Evolutionary conservation across 495 filamentous ascomycete species (phyloP).

Genomic region (Aspergillus carlsbadensis): DNA sequence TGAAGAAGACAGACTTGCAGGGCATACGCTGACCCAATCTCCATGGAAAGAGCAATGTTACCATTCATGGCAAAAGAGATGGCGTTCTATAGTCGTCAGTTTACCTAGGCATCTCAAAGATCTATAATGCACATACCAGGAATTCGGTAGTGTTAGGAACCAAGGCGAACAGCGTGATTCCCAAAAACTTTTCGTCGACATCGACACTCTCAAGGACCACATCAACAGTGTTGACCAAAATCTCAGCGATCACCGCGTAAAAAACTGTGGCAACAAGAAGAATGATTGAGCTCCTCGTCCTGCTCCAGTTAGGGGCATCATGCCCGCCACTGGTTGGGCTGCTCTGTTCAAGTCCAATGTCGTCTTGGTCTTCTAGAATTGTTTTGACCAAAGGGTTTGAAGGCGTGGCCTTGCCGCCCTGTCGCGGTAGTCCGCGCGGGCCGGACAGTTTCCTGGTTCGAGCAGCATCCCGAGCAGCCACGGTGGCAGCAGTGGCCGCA

Average conservation of each 20-base stretch:
- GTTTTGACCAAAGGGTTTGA: conserved; percentile 25
- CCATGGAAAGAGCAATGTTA: conserved; percentile 99
- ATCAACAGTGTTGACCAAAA: conserved; percentile 94
- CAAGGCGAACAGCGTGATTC: conserved; percentile 94
- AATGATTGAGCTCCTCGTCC: conserved; percentile 83
- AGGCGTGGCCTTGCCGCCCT: conserved; percentile 24
- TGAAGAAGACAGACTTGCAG: conserved; percentile 97
- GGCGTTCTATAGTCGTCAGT: conserved; percentile 67
- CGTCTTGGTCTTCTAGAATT: conserved; percentile 39
- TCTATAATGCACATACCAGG: conserved; percentile 56
- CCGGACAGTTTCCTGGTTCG: conserved; percentile 48
- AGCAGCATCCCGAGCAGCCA: conserved; percentile 79
- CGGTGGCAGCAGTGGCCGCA: conserved; percentile 84
- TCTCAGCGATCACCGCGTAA: conserved; percentile 95
- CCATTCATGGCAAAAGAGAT: conserved; percentile 99
- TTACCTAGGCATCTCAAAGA: conserved; percentile 23
- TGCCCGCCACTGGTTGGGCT: conserved; percentile 67
- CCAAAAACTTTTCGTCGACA: conserved; percentile 97
- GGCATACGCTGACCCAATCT: conserved; percentile 96
- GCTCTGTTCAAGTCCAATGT: conserved; percentile 41
- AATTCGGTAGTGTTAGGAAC: conserved; percentile 99
- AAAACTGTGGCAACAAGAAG: conserved; percentile 86
- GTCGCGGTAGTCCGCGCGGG: conserved; percentile 32
- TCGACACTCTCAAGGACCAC: conserved; percentile 85
- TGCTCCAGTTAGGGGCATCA: conserved; percentile 97